A percentile compares a stretch with the other conserved stretches of the same genome.
These are phyloP conservation scores for Letharia lupina DNA, from an alignment of 495 filamentous ascomycete genomes.

Conservation along the genomic window DNA sequence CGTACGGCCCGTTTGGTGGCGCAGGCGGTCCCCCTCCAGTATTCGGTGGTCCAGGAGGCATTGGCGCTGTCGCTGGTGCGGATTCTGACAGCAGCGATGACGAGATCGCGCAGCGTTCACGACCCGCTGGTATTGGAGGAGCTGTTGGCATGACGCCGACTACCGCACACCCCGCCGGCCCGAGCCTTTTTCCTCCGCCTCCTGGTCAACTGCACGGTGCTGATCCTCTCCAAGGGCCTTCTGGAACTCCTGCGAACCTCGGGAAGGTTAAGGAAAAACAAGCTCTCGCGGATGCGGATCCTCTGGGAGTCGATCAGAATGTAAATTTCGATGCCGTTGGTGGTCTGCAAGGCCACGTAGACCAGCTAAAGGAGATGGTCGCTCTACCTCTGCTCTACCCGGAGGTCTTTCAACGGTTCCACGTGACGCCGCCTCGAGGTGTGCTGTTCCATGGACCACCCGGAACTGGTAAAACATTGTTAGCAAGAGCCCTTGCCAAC, in stretches of 20 bases:
- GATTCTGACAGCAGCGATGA: constrained; percentile 98
- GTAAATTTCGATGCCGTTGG: constrained; percentile 91
- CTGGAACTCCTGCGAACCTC: constrained; percentile 72
- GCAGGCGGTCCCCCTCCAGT: constrained; percentile 60
- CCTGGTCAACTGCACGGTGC: constrained; percentile 54
- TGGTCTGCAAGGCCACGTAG: constrained; percentile 82
- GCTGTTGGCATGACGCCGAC: constrained; percentile 70
- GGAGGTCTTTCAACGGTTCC: constrained; percentile 84
- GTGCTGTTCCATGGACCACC: constrained; percentile 96
- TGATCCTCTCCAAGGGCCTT: constrained; percentile 51
- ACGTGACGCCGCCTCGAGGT: constrained; percentile 86
- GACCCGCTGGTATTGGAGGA: constrained; percentile 46
- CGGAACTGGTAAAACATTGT: constrained; percentile 92
- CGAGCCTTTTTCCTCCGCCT: constrained; percentile 41
- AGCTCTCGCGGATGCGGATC: constrained; percentile 82
- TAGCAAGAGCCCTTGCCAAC: constrained; percentile 84
- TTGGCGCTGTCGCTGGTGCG: constrained; percentile 64
- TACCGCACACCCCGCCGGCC: constrained; percentile 46
- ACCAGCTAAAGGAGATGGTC: constrained; percentile 97
- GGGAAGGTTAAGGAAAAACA: constrained; percentile 82
- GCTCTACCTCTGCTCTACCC: constrained; percentile 87
- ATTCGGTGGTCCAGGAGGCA: constrained; percentile 68
- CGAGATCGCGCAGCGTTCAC: constrained; percentile 53
- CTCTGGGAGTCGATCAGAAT: constrained; percentile 80
- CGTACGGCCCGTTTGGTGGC: constrained; percentile 87